Percentiles rank a stretch among this genome's conserved stretches.
Evolutionary conservation across 805 yeast genomes (phyloP).

Genomic region (Candida bentonensis): DNA sequence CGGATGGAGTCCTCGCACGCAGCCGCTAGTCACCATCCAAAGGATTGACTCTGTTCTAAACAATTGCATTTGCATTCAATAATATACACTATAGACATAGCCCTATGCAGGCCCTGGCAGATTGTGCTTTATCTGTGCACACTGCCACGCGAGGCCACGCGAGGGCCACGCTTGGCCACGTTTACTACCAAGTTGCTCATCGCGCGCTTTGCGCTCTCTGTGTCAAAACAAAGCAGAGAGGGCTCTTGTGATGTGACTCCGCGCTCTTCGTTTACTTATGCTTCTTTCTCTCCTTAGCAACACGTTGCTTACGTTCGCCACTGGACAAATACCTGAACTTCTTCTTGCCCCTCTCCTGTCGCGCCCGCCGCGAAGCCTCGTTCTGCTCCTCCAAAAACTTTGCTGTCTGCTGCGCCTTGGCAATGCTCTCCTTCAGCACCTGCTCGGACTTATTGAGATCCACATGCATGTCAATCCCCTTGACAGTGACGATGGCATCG

Average conservation of each 20-base stretch:
- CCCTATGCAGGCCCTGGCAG: neutral
- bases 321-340: conserved; percentile 83
- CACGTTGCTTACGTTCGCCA: conserved; percentile 52
- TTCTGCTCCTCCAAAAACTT: conserved; percentile 40
- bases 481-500: conserved; percentile 40
- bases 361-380: conserved; percentile 15
- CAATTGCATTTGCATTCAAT: neutral
- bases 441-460: conserved; percentile 53
- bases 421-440: conserved; percentile 58
- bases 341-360: conserved; percentile 31
- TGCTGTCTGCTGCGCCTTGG: conserved; percentile 75
- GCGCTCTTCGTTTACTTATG: conserved; percentile 11
- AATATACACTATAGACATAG: no score
- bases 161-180: no score
- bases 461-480: conserved; percentile 43
- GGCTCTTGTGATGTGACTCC: neutral
- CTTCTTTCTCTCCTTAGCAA: conserved; percentile 29
- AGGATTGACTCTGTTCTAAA: neutral
- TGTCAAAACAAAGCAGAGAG: neutral
- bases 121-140: no score
- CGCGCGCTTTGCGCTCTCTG: no score
- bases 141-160: no score
- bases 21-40: neutral
- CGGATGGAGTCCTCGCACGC: neutral
- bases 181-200: no score